Base-by-base conservation (phyloP, 805 yeast species). In the Kodamaea kaohsiungensis region DNA sequence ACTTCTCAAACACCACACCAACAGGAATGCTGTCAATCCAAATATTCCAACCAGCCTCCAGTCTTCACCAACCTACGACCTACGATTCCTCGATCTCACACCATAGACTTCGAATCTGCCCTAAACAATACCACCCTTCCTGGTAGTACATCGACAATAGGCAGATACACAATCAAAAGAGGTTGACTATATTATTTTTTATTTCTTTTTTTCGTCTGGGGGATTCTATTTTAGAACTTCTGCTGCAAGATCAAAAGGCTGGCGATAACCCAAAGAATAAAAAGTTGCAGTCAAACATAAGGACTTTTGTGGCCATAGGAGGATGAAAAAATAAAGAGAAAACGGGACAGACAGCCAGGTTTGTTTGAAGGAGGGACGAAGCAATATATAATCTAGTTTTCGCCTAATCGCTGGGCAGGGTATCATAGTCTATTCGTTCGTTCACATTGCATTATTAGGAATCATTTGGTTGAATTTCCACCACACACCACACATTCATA, bases 271-370 rank as follows among this genome's bases (percentile, higher is more conserved):
- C 45, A 40, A 40, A 40, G 45, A 40, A 40, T 15, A n/a, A n/a
- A 38, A 38, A 38, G 17, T 38, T 38, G 42, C 42, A 38, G 42
- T 38, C 19, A 15, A 19, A 40, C 25, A 10, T 40, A 22, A 22
- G 13, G 25, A 40, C 10, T 16, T 38, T 40, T 40, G 45, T 40
- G 45, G 43, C 43, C 43, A 2, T 12, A 12, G 25, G 45, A 10
- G 45, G 46, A 27, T 43, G 37, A 48, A 48, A 43, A 48, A 48
- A 38, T 47, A 47, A 22, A 38, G 17, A 48, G 46, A 37, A 30
- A 48, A 48, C 43, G 33, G 27, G 51, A 12, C 38, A 40, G 40
- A n/a, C 51, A 48, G 51, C 51, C 51, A 48, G 51, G 10, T 15
- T 43, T 40, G 45, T n/a, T 43, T 6, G 16, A 22, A 48, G 16